These are phyloP conservation scores for Mycena maculata DNA, from an alignment of 768 basidiomycete species.

Conservation along the genomic window DNA sequence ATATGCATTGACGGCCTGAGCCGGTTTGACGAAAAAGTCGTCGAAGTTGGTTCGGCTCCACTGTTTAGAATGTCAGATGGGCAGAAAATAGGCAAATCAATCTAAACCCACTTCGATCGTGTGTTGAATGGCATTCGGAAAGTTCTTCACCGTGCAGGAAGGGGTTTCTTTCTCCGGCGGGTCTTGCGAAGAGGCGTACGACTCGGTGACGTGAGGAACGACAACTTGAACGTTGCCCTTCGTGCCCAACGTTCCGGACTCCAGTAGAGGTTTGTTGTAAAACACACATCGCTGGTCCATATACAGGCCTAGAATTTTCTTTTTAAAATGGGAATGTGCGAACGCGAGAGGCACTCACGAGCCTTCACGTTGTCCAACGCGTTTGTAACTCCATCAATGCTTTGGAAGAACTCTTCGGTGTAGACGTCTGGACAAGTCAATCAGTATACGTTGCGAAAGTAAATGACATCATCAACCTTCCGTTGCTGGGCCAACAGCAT, in stretches of 20 bases:
- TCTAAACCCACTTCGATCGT: slow-evolving; percentile 84
- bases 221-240: slow-evolving; percentile 98
- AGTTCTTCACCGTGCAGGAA: slow-evolving; percentile 98
- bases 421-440: slow-evolving; percentile 73
- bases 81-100: background rate
- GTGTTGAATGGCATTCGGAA: slow-evolving; percentile 97
- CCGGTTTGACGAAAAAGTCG: slow-evolving; percentile 91
- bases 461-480: slow-evolving; percentile 75
- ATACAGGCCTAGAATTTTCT: slow-evolving; percentile 74
- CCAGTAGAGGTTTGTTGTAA: slow-evolving; percentile 94
- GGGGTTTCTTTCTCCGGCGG: slow-evolving; percentile 98
- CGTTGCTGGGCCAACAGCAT: slow-evolving; percentile 91
- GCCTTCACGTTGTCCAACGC: slow-evolving; percentile 97
- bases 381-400: slow-evolving; percentile 94
- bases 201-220: slow-evolving; percentile 94
- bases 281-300: slow-evolving; percentile 99
- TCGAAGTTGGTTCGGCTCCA: slow-evolving; percentile 97
- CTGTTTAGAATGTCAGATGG: slow-evolving; percentile 48
- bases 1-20: slow-evolving; percentile 94
- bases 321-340: slow-evolving; percentile 9
- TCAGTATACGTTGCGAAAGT: slow-evolving; percentile 57
- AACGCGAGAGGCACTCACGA: slow-evolving; percentile 62
- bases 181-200: slow-evolving; percentile 97
- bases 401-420: slow-evolving; percentile 87
- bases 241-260: slow-evolving; percentile 97